phyloP scores from a whole-genome alignment of 2,329 filamentous ascomycete species.

The Pezicula carpinea region DNA sequence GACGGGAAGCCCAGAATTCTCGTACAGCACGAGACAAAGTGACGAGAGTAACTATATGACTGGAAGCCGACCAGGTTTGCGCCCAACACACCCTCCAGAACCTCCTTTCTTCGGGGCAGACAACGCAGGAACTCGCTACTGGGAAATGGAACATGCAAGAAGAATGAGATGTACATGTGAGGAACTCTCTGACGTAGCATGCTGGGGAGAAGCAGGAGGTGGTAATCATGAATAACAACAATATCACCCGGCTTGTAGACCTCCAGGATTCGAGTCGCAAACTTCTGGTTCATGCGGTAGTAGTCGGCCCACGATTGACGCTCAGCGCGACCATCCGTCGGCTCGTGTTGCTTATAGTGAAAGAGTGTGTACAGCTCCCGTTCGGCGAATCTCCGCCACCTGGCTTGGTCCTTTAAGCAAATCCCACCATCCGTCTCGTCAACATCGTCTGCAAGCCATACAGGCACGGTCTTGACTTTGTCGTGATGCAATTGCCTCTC shows the following conservation, averaged over 20 bases:
- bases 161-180: slow-evolving; percentile 92
- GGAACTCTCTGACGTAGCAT: slow-evolving; percentile 81
- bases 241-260: slow-evolving; percentile 91
- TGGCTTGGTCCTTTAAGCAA: slow-evolving; percentile 71
- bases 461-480: slow-evolving; percentile 75
- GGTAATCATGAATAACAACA: slow-evolving; percentile 90
- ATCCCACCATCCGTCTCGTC: slow-evolving; percentile 63
- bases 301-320: slow-evolving; percentile 88
- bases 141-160: slow-evolving; percentile 89
- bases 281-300: slow-evolving; percentile 86
- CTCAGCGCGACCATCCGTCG: slow-evolving; percentile 77
- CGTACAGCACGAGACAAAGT: slow-evolving; percentile 92
- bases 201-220: slow-evolving; percentile 83
- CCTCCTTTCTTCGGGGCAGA: slow-evolving; percentile 80
- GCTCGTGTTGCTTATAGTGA: slow-evolving; percentile 93
- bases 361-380: slow-evolving; percentile 88
- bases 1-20: slow-evolving; percentile 87
- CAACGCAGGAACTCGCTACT: slow-evolving; percentile 94
- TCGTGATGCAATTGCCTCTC: slow-evolving; percentile 70
- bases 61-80: slow-evolving; percentile 94
- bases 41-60: slow-evolving; percentile 89
- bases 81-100: slow-evolving; percentile 84
- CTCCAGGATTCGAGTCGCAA: slow-evolving; percentile 83
- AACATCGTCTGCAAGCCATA: slow-evolving; percentile 80
- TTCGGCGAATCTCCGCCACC: slow-evolving; percentile 89